These are phyloP conservation scores for Trypanosomatidae sp. DNA, from an alignment of 208 protist genomes.

Conservation along the genomic window DNA sequence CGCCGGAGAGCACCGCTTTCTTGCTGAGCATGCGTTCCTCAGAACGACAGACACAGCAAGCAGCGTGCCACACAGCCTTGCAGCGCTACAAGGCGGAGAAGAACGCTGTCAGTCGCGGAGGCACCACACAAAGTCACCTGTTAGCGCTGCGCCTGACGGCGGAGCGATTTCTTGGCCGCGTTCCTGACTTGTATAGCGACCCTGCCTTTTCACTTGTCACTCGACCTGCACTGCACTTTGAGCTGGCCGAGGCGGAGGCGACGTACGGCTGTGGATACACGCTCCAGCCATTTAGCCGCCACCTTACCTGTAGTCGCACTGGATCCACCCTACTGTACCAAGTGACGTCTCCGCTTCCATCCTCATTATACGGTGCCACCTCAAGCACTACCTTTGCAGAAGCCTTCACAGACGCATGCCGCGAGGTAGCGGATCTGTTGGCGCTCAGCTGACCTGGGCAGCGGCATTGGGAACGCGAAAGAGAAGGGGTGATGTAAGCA, in stretches of 20 bases:
- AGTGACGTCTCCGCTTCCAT: conserved; percentile 11
- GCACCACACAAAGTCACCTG: conserved; percentile 16
- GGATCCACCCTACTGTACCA: conserved; percentile 21
- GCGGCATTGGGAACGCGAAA: background rate
- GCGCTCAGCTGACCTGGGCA: background rate
- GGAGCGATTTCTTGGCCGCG: conserved; percentile 22
- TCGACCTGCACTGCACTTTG: conserved; percentile 7
- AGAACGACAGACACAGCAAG: conserved; percentile 1
- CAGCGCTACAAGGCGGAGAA: conserved; percentile 3
- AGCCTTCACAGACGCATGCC: conserved; percentile 20
- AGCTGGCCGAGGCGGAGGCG: conserved; percentile 15
- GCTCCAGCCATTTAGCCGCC: conserved; percentile 22
- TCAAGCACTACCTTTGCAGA: conserved; percentile 17
- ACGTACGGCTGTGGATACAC: conserved; percentile 18
- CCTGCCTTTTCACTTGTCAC: conserved; percentile 3
- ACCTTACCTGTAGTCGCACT: conserved; percentile 28
- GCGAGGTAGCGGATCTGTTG: conserved; percentile 16
- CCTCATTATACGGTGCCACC: conserved; percentile 6
- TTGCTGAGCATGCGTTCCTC: conserved; percentile 37
- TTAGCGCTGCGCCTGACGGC: conserved; percentile 26
- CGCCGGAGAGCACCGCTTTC: conserved; percentile 54
- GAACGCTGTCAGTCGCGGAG: conserved; percentile 1
- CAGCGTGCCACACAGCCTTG: conserved; percentile 15
- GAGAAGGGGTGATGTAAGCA: background rate
- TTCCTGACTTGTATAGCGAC: conserved; percentile 22